A percentile compares a stretch with the other conserved stretches of the same genome.
phyloP scores from a whole-genome alignment of 495 filamentous ascomycete genomes.

The Neurospora sp. region DNA sequence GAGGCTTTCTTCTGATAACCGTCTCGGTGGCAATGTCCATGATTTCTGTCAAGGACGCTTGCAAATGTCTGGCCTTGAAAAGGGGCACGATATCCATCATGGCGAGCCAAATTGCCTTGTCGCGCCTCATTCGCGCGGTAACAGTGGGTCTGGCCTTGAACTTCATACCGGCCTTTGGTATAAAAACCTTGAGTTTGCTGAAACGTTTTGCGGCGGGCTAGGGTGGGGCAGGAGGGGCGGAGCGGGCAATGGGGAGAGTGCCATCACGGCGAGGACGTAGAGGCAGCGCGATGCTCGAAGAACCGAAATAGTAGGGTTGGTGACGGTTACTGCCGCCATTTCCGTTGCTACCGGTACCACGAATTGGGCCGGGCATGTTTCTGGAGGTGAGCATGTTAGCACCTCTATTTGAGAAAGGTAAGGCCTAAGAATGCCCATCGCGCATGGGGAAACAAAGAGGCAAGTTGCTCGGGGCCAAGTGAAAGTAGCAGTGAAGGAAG shows the following conservation, averaged over 20 bases:
- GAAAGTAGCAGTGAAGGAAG: background rate
- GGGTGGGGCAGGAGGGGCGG: background rate
- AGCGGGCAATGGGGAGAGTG: background rate
- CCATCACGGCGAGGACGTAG: background rate
- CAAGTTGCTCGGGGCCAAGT: background rate
- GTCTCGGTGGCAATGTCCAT: background rate
- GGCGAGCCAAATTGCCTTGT: background rate
- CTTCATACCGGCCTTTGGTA: background rate
- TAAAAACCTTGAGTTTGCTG: background rate
- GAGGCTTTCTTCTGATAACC: background rate
- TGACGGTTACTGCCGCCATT: background rate
- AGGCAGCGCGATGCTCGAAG: background rate
- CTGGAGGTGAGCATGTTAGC: background rate
- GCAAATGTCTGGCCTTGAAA: background rate
- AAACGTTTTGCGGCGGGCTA: background rate
- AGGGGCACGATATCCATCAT: background rate
- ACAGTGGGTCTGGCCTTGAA: background rate
- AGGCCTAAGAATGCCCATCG: too few relatives aligned
- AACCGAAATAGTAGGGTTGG: background rate
- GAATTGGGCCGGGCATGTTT: background rate
- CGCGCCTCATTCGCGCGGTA: background rate
- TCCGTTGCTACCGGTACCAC: background rate
- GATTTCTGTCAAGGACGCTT: background rate
- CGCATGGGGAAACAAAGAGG: background rate
- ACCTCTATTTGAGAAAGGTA: background rate